Conservation (phyloP, 768 basidiomycete genomes). For the Roridomyces roridus region DNA sequence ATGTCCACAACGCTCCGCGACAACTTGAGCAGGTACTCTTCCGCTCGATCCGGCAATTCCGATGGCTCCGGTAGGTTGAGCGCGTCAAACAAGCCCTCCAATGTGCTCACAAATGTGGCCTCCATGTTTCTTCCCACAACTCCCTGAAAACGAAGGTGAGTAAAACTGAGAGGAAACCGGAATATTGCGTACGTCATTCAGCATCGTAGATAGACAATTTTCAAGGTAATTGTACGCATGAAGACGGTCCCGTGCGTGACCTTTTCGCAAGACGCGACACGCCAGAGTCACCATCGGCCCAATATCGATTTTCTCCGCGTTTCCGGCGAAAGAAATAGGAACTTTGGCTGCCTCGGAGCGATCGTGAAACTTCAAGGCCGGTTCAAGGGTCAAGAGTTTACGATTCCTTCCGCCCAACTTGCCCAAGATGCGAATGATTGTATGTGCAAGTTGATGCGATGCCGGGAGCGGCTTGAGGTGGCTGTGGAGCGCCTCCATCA, state of each 20-base stretch:
- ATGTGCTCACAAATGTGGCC: slow-evolving; percentile 67
- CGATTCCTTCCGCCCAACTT: slow-evolving; percentile 96
- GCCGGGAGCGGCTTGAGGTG: slow-evolving; percentile 90
- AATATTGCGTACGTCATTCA: slow-evolving; percentile 67
- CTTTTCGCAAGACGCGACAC: slow-evolving; percentile 61
- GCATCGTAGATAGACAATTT: slow-evolving; percentile 67
- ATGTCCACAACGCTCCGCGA: slow-evolving; percentile 73
- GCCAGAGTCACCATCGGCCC: slow-evolving; percentile 72
- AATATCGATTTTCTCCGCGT: slow-evolving; percentile 67
- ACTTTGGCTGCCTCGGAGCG: slow-evolving; percentile 75
- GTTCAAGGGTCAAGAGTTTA: slow-evolving; percentile 81
- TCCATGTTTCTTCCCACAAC: slow-evolving; percentile 76
- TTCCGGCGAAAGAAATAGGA: slow-evolving; percentile 76
- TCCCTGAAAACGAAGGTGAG: no score
- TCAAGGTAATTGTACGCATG: slow-evolving; percentile 77
- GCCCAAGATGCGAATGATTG: slow-evolving; percentile 94
- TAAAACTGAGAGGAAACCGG: not conserved
- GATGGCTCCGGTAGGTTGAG: slow-evolving; percentile 64
- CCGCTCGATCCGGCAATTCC: slow-evolving; percentile 64
- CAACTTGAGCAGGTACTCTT: slow-evolving; percentile 71
- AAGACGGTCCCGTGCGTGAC: slow-evolving; percentile 52
- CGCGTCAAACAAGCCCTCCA: slow-evolving; percentile 84
- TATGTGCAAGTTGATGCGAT: slow-evolving; percentile 89
- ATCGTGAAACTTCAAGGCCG: slow-evolving; percentile 71
- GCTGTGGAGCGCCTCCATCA: slow-evolving; percentile 94